phyloP scores from a whole-genome alignment of 306 rosid genomes.

The Pterocarpus santalinus region DNA sequence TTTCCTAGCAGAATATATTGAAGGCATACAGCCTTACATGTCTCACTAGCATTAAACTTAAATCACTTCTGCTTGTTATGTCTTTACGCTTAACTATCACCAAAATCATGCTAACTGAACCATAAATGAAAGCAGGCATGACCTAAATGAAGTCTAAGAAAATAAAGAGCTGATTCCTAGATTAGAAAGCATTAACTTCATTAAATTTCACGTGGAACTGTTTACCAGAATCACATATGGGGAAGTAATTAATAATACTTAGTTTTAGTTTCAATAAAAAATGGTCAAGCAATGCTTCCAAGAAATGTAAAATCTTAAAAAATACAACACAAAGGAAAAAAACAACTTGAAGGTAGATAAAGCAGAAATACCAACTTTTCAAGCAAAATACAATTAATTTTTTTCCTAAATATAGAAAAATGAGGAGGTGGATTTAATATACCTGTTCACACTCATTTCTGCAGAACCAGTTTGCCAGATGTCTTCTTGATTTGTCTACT shows the following conservation, averaged over 20 bases:
- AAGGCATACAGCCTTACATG: constrained; percentile 28
- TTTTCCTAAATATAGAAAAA: constrained; percentile 1
- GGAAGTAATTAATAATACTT: constrained; percentile 14
- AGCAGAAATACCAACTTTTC: background rate
- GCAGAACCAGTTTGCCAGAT: constrained; percentile 66
- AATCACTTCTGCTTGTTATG: constrained; percentile 26
- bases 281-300: constrained; percentile 14
- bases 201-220: background rate
- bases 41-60: constrained; percentile 21
- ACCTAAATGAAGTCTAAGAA: background rate
- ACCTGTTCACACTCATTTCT: constrained; percentile 73
- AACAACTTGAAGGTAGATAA: background rate
- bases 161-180: constrained; percentile 3
- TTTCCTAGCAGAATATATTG: constrained; percentile 20
- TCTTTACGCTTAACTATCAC: constrained; percentile 17
- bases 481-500: constrained; percentile 36
- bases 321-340: background rate
- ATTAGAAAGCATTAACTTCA: constrained; percentile 24
- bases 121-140: constrained; percentile 11
- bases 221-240: constrained; percentile 5
- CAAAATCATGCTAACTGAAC: background rate
- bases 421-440: constrained; percentile 28
- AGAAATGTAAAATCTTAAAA: constrained; percentile 8
- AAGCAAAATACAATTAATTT: constrained; percentile 16
- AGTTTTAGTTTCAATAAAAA: background rate